phyloP scores from a whole-genome alignment of 345 rosid genomes.

The Melaleuca quinquenervia region DNA sequence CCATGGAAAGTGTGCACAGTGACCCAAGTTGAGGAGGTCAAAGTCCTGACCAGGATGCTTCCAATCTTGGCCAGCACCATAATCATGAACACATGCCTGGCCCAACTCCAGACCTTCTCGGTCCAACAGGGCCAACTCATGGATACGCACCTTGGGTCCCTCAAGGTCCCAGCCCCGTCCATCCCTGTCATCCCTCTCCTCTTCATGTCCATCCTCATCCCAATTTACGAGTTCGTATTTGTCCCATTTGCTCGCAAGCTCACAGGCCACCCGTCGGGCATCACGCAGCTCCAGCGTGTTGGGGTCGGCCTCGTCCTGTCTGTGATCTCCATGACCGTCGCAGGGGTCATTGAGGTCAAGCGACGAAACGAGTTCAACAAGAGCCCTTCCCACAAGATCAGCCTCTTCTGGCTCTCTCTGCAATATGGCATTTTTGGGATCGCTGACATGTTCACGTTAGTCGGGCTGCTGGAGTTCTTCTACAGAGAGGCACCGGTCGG shows the following conservation, averaged over 20 bases:
- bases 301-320: conserved; percentile 34
- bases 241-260: conserved; percentile 27
- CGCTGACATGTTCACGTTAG: conserved; percentile 39
- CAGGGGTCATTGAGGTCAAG: conserved; percentile 31
- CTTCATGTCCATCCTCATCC: conserved; percentile 28
- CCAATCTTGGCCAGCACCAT: conserved; percentile 32
- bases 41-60: conserved; percentile 26
- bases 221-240: conserved; percentile 17
- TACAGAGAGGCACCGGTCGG: conserved; percentile 28
- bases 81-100: conserved; percentile 31
- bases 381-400: neutral
- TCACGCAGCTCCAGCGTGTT: conserved; percentile 32
- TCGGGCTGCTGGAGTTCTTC: conserved; percentile 38
- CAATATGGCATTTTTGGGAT: conserved; percentile 30
- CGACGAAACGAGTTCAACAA: conserved; percentile 8
- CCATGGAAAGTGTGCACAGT: conserved; percentile 27
- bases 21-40: conserved; percentile 45
- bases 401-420: conserved; percentile 29
- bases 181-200: conserved; percentile 25
- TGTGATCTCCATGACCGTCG: conserved; percentile 23
- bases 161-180: conserved; percentile 21
- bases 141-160: conserved; percentile 17
- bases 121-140: conserved; percentile 26
- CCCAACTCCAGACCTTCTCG: conserved; percentile 32
- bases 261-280: conserved; percentile 23